Percentiles rank a stretch among this genome's conserved stretches.
These are phyloP conservation scores for Solanum ossicruentum DNA, from an alignment of 257 asterid species.

Conservation along the genomic window DNA sequence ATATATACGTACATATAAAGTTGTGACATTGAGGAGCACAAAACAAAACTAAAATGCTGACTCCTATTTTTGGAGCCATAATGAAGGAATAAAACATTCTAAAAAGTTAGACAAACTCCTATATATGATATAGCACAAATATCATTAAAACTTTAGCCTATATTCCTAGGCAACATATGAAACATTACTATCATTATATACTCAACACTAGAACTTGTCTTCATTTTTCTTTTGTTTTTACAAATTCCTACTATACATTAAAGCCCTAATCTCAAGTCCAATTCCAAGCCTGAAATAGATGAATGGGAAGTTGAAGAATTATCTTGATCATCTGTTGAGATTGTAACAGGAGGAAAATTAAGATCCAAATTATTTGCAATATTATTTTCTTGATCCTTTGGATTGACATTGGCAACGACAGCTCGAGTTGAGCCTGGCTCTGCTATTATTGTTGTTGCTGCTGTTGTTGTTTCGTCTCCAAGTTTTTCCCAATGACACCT, in stretches of 20 bases:
- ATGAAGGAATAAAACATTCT: background rate
- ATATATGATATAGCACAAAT: background rate
- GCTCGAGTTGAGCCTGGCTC: constrained; percentile 3
- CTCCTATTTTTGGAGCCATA: background rate
- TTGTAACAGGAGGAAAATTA: constrained; percentile 21
- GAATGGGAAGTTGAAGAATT: constrained; percentile 7
- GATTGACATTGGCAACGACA: background rate
- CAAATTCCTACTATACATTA: constrained; percentile 9
- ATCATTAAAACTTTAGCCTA: background rate
- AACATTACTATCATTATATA: background rate
- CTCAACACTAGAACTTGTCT: background rate
- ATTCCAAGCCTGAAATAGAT: constrained; percentile 5
- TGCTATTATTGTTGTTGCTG: background rate
- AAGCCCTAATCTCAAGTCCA: constrained; percentile 59
- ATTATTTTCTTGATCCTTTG: background rate
- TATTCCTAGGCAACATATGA: background rate
- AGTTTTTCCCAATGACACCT: constrained; percentile 70
- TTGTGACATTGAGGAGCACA: background rate
- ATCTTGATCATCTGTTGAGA: constrained; percentile 6
- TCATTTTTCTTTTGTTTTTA: background rate
- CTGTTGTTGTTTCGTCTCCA: constrained; percentile 2
- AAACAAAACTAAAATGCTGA: background rate
- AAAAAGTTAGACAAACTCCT: background rate
- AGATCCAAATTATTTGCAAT: background rate
- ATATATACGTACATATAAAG: background rate